These are phyloP conservation scores for Aspergillus phoenicis DNA, from an alignment of 2,329 filamentous ascomycete genomes.

Conservation along the genomic window DNA sequence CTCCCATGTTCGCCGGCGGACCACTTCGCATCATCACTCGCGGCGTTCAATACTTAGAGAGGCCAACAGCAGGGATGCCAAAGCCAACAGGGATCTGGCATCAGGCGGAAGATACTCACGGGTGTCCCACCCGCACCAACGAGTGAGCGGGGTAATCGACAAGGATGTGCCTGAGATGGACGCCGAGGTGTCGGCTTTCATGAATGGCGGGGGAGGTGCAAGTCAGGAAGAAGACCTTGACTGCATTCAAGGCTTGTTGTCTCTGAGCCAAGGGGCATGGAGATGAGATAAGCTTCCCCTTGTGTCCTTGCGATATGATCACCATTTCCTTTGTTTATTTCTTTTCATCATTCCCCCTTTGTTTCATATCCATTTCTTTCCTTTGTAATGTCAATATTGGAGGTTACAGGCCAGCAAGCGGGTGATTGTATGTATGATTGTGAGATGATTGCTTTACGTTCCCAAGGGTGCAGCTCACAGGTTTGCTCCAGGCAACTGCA, in stretches of 20 bases:
- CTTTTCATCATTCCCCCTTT: constrained; percentile 23
- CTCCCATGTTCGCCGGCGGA: constrained; percentile 43
- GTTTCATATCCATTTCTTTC: constrained; percentile 23
- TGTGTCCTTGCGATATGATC: constrained; percentile 14
- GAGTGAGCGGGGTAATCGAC: constrained; percentile 32
- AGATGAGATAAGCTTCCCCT: constrained; percentile 49
- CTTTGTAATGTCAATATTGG: constrained; percentile 25
- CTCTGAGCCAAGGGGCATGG: constrained; percentile 92
- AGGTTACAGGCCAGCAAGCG: constrained; percentile 35
- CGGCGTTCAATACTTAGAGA: constrained; percentile 52
- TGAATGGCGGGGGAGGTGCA: constrained; percentile 60
- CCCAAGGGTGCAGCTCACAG: background rate
- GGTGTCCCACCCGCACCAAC: constrained; percentile 25
- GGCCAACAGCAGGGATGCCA: constrained; percentile 30
- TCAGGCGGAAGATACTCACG: constrained; percentile 33
- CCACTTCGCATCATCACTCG: constrained; percentile 29
- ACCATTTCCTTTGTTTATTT: constrained; percentile 29
- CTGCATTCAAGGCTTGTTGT: constrained; percentile 84
- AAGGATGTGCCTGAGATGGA: constrained; percentile 52
- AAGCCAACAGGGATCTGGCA: constrained; percentile 26
- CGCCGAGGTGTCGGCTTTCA: constrained; percentile 72
- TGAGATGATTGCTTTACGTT: constrained; percentile 23
- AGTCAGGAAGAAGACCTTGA: constrained; percentile 81
- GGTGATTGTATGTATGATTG: constrained; percentile 29
- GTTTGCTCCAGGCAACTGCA: background rate